phyloP scores from a whole-genome alignment of 2,329 filamentous ascomycete species.

The Sphaceloma murrayae region DNA sequence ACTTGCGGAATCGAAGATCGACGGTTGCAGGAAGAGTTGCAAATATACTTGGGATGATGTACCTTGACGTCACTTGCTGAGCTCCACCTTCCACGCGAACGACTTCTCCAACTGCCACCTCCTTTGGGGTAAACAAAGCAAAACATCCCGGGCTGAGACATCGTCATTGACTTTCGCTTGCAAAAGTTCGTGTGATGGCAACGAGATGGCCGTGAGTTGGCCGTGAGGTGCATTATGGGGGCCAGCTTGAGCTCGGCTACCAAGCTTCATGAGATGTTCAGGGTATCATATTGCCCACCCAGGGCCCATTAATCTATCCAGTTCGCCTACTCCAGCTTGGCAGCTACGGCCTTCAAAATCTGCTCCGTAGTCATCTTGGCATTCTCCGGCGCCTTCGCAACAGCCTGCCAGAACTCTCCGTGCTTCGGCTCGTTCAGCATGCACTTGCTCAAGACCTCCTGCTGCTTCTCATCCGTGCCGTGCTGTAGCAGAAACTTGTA shows the following conservation, averaged over 20 bases:
- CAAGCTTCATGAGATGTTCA: conserved; percentile 10
- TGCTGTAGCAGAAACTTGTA: conserved; percentile 88
- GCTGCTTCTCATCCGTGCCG: conserved; percentile 85
- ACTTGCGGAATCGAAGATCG: conserved; percentile 15
- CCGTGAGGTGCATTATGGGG: no score
- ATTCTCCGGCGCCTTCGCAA: conserved; percentile 80
- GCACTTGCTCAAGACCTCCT: conserved; percentile 73
- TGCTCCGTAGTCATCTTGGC: conserved; percentile 67
- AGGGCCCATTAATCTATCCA: conserved; percentile 14
- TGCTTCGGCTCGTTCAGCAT: conserved; percentile 77
- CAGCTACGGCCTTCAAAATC: conserved; percentile 68
- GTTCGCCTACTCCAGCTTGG: conserved; percentile 37
- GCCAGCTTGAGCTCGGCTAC: conserved; percentile 2
- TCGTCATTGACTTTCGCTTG: conserved; percentile 3
- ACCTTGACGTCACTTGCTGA: conserved; percentile 14
- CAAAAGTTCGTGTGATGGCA: not conserved
- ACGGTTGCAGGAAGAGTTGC: conserved; percentile 10
- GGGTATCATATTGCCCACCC: conserved; percentile 13
- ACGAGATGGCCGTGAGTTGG: no score
- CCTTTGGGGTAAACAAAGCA: conserved; percentile 1
- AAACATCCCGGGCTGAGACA: conserved; percentile 1
- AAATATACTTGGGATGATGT: conserved; percentile 17
- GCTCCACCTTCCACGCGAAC: conserved; percentile 13
- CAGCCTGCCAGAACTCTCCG: conserved; percentile 80
- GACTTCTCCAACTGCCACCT: not conserved